A percentile compares a stretch with the other conserved stretches of the same genome.
Evolutionary conservation across 129 eudicot species (phyloP).

Genomic region (Flaveria sonorensis): DNA sequence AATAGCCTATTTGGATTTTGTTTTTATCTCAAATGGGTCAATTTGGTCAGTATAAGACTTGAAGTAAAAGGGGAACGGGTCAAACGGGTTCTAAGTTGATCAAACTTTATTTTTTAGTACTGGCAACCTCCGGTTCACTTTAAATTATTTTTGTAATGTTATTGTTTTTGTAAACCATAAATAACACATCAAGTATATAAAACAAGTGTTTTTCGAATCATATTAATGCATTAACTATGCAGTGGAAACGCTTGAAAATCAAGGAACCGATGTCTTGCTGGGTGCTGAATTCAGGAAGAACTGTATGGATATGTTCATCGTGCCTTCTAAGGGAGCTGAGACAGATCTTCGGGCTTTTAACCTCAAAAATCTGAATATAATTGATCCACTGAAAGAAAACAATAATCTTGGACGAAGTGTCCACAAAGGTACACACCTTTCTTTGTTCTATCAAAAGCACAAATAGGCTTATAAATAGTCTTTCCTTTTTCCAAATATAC

Average conservation of each 20-base stretch:
- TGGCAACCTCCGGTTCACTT: background rate
- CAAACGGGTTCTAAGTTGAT: too few relatives aligned
- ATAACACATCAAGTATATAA: background rate
- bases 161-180: background rate
- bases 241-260: constrained; percentile 50
- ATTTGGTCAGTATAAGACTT: too few relatives aligned
- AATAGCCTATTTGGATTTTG: too few relatives aligned
- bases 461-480: background rate
- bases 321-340: constrained; percentile 54
- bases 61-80: background rate
- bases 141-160: background rate
- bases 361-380: constrained; percentile 72
- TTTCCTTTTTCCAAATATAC: background rate
- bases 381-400: constrained; percentile 86
- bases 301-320: constrained; percentile 70
- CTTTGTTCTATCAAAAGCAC: background rate
- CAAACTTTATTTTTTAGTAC: background rate
- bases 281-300: constrained; percentile 60
- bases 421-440: constrained; percentile 54
- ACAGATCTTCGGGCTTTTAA: constrained; percentile 50
- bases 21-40: too few relatives aligned
- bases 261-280: constrained; percentile 42
- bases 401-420: constrained; percentile 98
- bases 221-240: constrained; percentile 18
- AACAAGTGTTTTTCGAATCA: background rate